Evolutionary conservation across 1,284 basidiomycete species (phyloP).

Genomic region (Ceratobasidium theobromae): DNA sequence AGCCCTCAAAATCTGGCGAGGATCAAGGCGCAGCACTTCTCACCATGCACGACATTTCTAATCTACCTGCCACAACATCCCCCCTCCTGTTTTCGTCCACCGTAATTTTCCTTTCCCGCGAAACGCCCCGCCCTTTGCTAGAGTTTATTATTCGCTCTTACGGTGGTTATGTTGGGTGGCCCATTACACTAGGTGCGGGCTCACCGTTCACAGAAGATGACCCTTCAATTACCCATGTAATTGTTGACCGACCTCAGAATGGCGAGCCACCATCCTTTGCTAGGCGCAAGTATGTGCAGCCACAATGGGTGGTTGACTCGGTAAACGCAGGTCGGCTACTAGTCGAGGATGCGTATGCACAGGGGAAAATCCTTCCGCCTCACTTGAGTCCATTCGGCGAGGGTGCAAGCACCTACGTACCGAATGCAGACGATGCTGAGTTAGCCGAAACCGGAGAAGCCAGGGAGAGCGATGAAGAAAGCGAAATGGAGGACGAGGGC

Average conservation of each 20-base stretch:
- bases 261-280: constrained; percentile 41
- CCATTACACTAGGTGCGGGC: constrained; percentile 78
- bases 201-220: constrained; percentile 75
- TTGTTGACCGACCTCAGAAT: constrained; percentile 82
- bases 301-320: constrained; percentile 98
- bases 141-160: constrained; percentile 94
- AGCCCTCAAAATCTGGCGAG: constrained; percentile 62
- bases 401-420: constrained; percentile 68
- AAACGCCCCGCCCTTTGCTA: constrained; percentile 89
- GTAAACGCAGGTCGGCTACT: constrained; percentile 86
- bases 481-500: constrained; percentile 40
- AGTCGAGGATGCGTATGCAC: constrained; percentile 82
- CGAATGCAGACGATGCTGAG: constrained; percentile 44
- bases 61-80: constrained; percentile 55
- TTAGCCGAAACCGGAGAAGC: constrained; percentile 46
- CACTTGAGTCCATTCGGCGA: constrained; percentile 96
- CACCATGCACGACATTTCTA: constrained; percentile 74
- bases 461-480: constrained; percentile 47
- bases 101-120: constrained; percentile 93
- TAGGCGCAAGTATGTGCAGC: constrained; percentile 88
- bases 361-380: constrained; percentile 87
- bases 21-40: constrained; percentile 58
- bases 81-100: constrained; percentile 79
- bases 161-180: constrained; percentile 89
- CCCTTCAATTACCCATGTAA: constrained; percentile 90